Base-by-base conservation (phyloP, 139 green algal species). In the Diplosphaera chodatii region DNA sequence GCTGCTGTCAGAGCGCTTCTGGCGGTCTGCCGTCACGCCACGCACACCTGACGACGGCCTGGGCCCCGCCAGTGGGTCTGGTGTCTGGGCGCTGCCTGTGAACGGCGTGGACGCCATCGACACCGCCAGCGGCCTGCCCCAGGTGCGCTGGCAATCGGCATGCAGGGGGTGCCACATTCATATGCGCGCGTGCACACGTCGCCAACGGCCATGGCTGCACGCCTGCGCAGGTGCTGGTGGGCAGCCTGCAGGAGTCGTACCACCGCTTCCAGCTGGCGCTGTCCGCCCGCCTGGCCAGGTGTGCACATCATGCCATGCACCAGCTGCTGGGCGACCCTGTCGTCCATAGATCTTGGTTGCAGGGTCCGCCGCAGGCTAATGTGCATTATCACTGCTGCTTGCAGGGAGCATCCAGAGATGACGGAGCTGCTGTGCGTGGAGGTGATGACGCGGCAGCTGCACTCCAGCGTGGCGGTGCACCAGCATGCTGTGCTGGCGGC, bases 211-310 rank as follows among this genome's bases (percentile, higher is more conserved):
- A n/a, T n/a, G n/a, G n/a, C n/a, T n/a, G n/a, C n/a, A n/a, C n/a
- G n/a, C n/a, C n/a, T 27, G 73, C 55, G 29, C 78, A 82, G 23
- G 82, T 90, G 27, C 81, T 93, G 55, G 75, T 94, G 15, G 89
- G 90, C 55, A 71, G 56, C 21, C 78, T 95, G 67, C 86, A 90
- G 64, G 92, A 97, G 72, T 86, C 86, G 0, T 96, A 97, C 78
- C 84, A 91, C 68, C 67, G 86, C 32, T 96, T 94, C 68, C 93
- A 97, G 77, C 87, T 89, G 70, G 71, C 88, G 55, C 82, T 97
- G 62, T 91, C 85, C 0, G 77, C 74, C 32, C 78, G 81, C 32
- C 73, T 97, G 33, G 90, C 87, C 30, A 81, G 82, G 83, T 81
- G 34, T 0, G 76, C 27, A n/a, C n/a, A n/a, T n/a, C n/a, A n/a